A percentile compares a stretch with the other conserved stretches of the same genome.
These are phyloP conservation scores for Diplodia intermedia DNA, from an alignment of 2,329 filamentous ascomycete genomes.

Conservation along the genomic window DNA sequence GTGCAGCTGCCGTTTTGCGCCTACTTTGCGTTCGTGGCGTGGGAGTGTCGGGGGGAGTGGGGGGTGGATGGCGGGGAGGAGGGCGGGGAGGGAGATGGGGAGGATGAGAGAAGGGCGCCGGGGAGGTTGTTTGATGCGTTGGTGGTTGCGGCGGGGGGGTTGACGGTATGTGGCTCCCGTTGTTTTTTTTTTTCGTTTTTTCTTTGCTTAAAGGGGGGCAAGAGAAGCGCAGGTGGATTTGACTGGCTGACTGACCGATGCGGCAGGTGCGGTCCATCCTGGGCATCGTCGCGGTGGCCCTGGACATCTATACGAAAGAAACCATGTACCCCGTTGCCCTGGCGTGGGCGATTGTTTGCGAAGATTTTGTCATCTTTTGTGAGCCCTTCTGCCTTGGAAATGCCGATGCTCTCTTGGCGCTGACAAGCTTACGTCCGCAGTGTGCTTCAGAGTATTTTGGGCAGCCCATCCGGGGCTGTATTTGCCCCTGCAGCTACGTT, in stretches of 20 bases:
- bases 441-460: constrained; percentile 3
- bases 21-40: not conserved
- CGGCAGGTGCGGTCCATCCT: not conserved
- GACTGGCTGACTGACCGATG: not conserved
- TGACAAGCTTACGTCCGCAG: not conserved
- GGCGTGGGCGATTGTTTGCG: not conserved
- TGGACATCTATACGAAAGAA: not conserved
- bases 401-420: not conserved
- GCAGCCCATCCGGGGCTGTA: not conserved
- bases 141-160: not conserved
- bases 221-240: not conserved
- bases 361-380: not conserved
- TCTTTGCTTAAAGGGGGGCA: too few species aligned
- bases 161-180: not conserved
- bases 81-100: not conserved
- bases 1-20: constrained; percentile 1
- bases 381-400: not conserved
- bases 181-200: not conserved
- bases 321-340: not conserved
- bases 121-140: constrained; percentile 7
- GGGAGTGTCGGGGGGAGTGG: constrained; percentile 3
- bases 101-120: not conserved
- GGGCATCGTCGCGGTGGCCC: not conserved
- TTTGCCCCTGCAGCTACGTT: not conserved
- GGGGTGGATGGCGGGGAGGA: not conserved